A percentile compares a stretch with the other conserved stretches of the same genome.
These are phyloP conservation scores for Kluyveromyces wickerhamii DNA, from an alignment of 805 yeast species.

Conservation along the genomic window DNA sequence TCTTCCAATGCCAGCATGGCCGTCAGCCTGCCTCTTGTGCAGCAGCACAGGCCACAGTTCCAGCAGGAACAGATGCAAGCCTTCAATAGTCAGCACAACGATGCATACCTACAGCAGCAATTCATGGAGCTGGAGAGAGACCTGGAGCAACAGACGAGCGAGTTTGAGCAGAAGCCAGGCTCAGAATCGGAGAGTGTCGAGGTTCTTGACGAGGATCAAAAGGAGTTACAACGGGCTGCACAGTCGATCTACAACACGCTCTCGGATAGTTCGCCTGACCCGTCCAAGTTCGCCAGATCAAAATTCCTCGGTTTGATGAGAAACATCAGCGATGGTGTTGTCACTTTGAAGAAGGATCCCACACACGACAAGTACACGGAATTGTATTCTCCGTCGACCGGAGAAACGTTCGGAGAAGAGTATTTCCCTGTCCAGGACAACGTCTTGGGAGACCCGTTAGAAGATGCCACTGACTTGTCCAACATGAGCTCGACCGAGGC, in stretches of 20 bases:
- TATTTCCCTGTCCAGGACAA: constrained; percentile 19
- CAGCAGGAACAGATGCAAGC: constrained; percentile 7
- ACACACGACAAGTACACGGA: constrained; percentile 13
- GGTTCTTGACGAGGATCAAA: constrained; percentile 17
- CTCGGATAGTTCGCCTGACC: constrained; percentile 7
- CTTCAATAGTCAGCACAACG: not conserved
- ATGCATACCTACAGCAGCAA: constrained; percentile 13
- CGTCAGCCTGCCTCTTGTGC: not conserved
- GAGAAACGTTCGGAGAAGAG: constrained; percentile 22
- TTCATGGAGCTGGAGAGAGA: constrained; percentile 21
- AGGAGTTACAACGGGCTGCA: constrained; percentile 21
- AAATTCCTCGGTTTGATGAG: constrained; percentile 26
- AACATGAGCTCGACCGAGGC: constrained; percentile 5
- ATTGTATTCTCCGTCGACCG: constrained; percentile 19
- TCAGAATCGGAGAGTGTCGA: not conserved
- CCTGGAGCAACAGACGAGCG: constrained; percentile 5
- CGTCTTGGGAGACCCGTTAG: constrained; percentile 1
- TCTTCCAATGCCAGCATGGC: not conserved
- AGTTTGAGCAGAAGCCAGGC: not conserved
- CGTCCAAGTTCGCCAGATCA: constrained; percentile 20
- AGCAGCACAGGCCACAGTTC: not conserved
- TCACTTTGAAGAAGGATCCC: constrained; percentile 17
- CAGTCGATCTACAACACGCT: constrained; percentile 13
- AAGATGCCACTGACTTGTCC: constrained; percentile 1
- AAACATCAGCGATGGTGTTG: constrained; percentile 25